These are phyloP conservation scores for Trypanosoma brucei DNA, from an alignment of 208 protist species.

Conservation along the genomic window DNA sequence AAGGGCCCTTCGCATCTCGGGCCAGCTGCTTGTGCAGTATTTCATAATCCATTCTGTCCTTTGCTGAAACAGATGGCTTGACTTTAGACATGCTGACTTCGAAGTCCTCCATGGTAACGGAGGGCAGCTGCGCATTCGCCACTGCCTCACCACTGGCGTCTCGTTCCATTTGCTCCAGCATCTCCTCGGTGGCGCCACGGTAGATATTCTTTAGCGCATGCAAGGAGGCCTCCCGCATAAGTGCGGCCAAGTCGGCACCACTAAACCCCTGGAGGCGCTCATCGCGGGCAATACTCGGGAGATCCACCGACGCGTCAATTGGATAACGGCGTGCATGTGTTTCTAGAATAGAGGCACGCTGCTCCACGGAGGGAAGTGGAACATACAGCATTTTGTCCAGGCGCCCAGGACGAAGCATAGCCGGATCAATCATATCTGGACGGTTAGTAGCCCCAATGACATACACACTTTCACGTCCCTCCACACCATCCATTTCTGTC, in stretches of 20 bases:
- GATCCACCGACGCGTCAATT: conserved; percentile 65
- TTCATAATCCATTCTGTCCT: conserved; percentile 75
- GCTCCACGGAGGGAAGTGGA: conserved; percentile 84
- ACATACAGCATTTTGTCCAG: conserved; percentile 97
- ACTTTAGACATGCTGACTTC: conserved; percentile 60
- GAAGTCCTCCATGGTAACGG: conserved; percentile 63
- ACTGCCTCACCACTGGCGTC: conserved; percentile 50
- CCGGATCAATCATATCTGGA: conserved; percentile 98
- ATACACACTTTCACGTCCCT: conserved; percentile 92
- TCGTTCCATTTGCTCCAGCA: conserved; percentile 74
- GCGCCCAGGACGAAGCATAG: conserved; percentile 96
- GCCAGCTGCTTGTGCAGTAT: conserved; percentile 35
- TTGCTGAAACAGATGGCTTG: conserved; percentile 71
- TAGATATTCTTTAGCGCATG: conserved; percentile 83
- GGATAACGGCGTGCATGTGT: conserved; percentile 90
- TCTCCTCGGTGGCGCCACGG: conserved; percentile 36
- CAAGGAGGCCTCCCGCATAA: conserved; percentile 92
- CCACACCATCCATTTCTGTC: conserved; percentile 99
- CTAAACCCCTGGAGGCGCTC: conserved; percentile 88
- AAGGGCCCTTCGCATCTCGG: conserved; percentile 25
- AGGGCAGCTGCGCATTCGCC: conserved; percentile 37
- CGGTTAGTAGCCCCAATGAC: conserved; percentile 99
- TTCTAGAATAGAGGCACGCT: conserved; percentile 87
- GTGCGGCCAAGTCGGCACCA: conserved; percentile 91
- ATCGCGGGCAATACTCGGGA: conserved; percentile 74